Evolutionary conservation across 805 yeast genomes (phyloP), one percentile per base, ranked within the genome.

Genomic region (Yarrowia sp.): DNA sequence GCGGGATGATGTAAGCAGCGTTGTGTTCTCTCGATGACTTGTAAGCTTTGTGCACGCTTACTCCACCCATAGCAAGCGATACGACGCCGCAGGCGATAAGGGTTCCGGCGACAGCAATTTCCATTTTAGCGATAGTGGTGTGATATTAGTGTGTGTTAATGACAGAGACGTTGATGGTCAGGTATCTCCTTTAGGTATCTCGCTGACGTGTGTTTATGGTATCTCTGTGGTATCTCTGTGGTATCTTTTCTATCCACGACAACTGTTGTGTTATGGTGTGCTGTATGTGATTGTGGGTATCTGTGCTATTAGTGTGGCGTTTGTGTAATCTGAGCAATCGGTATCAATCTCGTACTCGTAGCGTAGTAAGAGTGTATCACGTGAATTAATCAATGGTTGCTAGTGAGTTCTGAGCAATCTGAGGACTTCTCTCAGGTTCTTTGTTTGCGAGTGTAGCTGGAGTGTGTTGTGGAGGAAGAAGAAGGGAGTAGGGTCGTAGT

Each of bases 21-120:
- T 61, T 47, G 46, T 36, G 55, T 34, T 58, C 65, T 42, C 38
- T 44, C 2, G 43, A 24, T 2, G 53, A 15, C 55, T 61, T 61
- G 55, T 61, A 61, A 12, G 66, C 66, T n/a, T 61, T 61, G 66
- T 61, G 66, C 8, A 47, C 55, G 19, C 55, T 46, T 4, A 61
- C 66, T 6, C 66, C 66, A 15, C 66, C 66, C 42, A 61, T 46
- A 20, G 64, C 64, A 36, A 61, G 38, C 24, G 66, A 61, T 15
- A 47, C 66, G 17, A 61, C 66, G 5, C 66, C 66, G 24, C 66
- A 61, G 13, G 55, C 53, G 20, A 47, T 61, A 6, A 61, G 44
- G 9, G 66, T 47, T 24, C 66, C 66, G 20, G 55, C 55, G 6
- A 61, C 38, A 20, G 55, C 66, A 12, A 61, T 38, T 13, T 61